Conservation (phyloP, 352 stramenopile species). For the Phytophthora constricta region DNA sequence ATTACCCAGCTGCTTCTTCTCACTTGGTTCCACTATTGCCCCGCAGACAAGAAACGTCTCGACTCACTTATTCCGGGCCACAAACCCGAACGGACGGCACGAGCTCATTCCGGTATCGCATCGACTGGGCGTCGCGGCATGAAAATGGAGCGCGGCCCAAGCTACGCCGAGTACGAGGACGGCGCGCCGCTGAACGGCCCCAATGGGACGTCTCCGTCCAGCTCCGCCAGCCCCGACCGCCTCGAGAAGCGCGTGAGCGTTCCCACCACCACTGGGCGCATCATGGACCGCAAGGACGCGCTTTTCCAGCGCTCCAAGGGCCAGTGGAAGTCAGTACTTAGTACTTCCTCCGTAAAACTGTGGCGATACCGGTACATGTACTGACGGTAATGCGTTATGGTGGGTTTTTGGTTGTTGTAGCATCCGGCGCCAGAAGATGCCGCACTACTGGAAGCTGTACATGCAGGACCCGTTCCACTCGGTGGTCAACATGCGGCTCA, state of each 20-base stretch:
- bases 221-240: slow-evolving; percentile 18
- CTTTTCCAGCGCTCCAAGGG: slow-evolving; percentile 73
- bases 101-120: slow-evolving; percentile 19
- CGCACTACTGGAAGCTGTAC: slow-evolving; percentile 86
- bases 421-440: slow-evolving; percentile 79
- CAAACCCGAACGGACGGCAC: not conserved
- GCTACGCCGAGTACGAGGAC: slow-evolving; percentile 59
- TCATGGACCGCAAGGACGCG: slow-evolving; percentile 79
- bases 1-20: too few species aligned
- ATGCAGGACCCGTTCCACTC: slow-evolving; percentile 86
- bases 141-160: slow-evolving; percentile 58
- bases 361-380: too few species aligned
- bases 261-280: slow-evolving; percentile 51
- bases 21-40: too few species aligned
- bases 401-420: slow-evolving; percentile 41
- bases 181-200: slow-evolving; percentile 10
- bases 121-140: slow-evolving; percentile 16
- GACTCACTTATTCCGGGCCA: too few species aligned
- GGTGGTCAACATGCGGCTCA: slow-evolving; percentile 81
- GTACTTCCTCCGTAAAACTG: too few species aligned
- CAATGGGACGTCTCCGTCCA: slow-evolving; percentile 20
- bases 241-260: slow-evolving; percentile 31
- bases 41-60: too few species aligned
- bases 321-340: slow-evolving; percentile 81
- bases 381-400: slow-evolving; percentile 9